Evolutionary conservation across 169 alveolate genomes (phyloP).

Genomic region (Plasmodium chabaudi): DNA sequence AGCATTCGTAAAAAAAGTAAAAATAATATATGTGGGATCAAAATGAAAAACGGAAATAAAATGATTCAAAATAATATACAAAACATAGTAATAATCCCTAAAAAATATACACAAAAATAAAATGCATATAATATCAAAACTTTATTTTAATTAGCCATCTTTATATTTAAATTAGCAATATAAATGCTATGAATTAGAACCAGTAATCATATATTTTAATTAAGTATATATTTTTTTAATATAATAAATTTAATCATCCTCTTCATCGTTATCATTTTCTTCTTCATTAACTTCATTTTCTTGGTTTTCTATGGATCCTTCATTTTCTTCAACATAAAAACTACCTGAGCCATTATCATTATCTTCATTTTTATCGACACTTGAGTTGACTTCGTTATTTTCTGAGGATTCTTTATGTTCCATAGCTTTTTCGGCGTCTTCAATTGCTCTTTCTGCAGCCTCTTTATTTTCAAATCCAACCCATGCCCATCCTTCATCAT

Average conservation of each 20-base stretch:
- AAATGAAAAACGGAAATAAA: no score
- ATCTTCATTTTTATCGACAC: slow-evolving; percentile 17
- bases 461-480: slow-evolving; percentile 82
- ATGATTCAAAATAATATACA: no score
- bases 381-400: slow-evolving; percentile 17
- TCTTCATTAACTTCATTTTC: slow-evolving; percentile 54
- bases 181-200: neutral
- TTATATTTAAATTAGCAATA: slow-evolving; percentile 1
- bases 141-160: neutral
- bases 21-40: no score
- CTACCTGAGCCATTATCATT: slow-evolving; percentile 56
- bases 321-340: slow-evolving; percentile 51
- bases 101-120: no score
- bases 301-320: slow-evolving; percentile 22
- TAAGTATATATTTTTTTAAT: neutral
- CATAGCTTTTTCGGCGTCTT: slow-evolving; percentile 56
- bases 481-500: slow-evolving; percentile 87
- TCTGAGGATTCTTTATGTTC: slow-evolving; percentile 22
- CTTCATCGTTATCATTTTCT: slow-evolving; percentile 24
- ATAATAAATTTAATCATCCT: neutral
- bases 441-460: slow-evolving; percentile 77
- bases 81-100: no score
- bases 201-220: neutral
- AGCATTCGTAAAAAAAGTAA: no score
- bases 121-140: neutral